phyloP scores from a whole-genome alignment of 169 alveolate species.

The Eimeria mitis region DNA sequence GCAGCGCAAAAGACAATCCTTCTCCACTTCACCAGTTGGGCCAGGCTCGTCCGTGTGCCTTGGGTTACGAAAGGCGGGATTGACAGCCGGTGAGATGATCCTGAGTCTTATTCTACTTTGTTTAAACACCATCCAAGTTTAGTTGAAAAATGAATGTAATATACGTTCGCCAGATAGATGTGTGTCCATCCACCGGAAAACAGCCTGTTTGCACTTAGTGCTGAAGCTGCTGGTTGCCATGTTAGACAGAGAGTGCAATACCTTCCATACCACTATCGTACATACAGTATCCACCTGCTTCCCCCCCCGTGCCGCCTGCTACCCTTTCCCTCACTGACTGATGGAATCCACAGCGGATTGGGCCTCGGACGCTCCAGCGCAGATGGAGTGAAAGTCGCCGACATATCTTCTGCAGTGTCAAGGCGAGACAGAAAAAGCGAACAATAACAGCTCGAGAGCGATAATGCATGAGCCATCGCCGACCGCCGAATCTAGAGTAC shows the following conservation, averaged over 20 bases:
- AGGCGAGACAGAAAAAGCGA: neutral
- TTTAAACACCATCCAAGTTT: neutral
- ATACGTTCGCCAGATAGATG: neutral
- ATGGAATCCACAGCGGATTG: constrained; percentile 20
- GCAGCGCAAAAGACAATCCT: neutral
- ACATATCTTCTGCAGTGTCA: constrained; percentile 46
- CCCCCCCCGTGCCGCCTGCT: neutral
- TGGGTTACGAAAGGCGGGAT: neutral
- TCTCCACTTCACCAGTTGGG: neutral
- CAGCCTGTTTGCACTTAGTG: neutral
- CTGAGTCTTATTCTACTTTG: neutral
- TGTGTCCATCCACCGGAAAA: neutral
- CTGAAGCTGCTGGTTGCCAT: neutral
- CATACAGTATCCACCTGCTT: neutral
- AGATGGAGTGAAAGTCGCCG: constrained; percentile 55
- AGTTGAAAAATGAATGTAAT: no score
- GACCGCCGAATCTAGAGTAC: neutral
- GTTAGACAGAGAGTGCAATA: no score
- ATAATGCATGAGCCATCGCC: no score
- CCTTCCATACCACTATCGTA: neutral
- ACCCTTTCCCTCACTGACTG: constrained; percentile 40
- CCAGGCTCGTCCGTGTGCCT: neutral
- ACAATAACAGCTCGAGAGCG: neutral
- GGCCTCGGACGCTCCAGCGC: constrained; percentile 38
- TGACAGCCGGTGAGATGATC: no score